phyloP scores from a whole-genome alignment of 2,329 filamentous ascomycete species.

The Hypoxylon sp. region DNA sequence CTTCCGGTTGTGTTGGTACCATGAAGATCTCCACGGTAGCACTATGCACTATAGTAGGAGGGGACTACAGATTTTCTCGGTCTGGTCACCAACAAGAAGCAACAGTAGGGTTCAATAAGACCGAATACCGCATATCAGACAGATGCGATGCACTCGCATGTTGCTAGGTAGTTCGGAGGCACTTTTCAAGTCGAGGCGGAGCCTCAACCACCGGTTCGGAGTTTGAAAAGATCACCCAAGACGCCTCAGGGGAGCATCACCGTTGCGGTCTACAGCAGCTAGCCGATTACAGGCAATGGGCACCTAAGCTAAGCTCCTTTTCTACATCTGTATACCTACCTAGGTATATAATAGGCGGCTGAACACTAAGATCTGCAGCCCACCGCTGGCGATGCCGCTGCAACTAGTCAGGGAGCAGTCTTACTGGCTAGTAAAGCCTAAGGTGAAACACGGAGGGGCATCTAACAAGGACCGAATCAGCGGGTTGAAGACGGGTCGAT shows the following conservation, averaged over 20 bases:
- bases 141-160: constrained; percentile 3
- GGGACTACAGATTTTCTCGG: constrained; percentile 2
- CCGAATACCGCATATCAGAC: constrained; percentile 6
- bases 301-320: too few species aligned
- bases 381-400: constrained; percentile 24
- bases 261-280: constrained; percentile 14
- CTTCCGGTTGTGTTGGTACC: constrained; percentile 21
- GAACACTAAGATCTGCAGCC: constrained; percentile 30
- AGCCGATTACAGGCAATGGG: constrained; percentile 16
- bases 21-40: constrained; percentile 25
- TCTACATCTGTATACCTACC: too few species aligned
- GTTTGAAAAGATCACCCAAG: constrained; percentile 15
- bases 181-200: constrained; percentile 27
- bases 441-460: constrained; percentile 36
- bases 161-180: constrained; percentile 15
- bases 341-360: constrained; percentile 16
- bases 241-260: constrained; percentile 10
- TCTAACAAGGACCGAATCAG: constrained; percentile 32
- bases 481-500: constrained; percentile 26
- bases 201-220: constrained; percentile 31
- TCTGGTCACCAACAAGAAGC: constrained; percentile 19
- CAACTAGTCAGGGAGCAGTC: constrained; percentile 13
- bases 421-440: constrained; percentile 29
- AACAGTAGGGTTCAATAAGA: constrained; percentile 7
- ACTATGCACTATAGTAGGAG: constrained; percentile 13